Percentiles rank a stretch among this genome's conserved stretches.
Conservation (phyloP, 139 green algal species). For the Chlorella ohadii region DNA sequence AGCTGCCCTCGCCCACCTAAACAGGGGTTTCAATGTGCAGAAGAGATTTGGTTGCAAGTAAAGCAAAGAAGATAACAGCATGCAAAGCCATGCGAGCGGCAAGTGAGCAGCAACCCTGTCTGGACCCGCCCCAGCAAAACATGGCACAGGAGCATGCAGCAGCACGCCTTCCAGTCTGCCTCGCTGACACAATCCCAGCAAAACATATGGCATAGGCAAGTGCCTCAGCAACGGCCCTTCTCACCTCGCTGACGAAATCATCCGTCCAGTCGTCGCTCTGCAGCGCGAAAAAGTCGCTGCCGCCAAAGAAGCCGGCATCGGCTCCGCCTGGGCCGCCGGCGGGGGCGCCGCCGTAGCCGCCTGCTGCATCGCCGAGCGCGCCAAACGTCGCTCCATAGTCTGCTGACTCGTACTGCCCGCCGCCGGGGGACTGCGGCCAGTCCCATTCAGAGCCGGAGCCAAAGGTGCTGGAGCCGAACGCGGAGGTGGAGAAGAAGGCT, state of each 20-base stretch:
- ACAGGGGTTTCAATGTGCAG: no score
- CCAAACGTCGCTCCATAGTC: background rate
- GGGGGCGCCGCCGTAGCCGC: no score
- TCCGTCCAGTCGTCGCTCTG: conserved; percentile 21
- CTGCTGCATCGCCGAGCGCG: no score
- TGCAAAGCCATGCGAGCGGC: no score
- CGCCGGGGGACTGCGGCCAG: background rate
- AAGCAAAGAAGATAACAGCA: no score
- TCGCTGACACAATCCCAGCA: background rate
- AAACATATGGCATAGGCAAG: background rate
- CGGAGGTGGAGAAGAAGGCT: no score
- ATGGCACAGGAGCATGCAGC: no score
- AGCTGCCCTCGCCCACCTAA: conserved; percentile 25
- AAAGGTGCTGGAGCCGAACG: no score
- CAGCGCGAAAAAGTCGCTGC: background rate
- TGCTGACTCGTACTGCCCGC: background rate
- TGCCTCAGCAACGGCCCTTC: background rate
- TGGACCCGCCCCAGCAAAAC: no score
- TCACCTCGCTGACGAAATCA: conserved; percentile 21
- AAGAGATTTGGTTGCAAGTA: no score
- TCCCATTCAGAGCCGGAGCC: background rate
- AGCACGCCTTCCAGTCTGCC: no score
- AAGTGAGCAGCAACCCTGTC: no score
- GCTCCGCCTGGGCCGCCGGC: background rate
- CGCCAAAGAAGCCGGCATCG: background rate